phyloP scores from a whole-genome alignment of 1,139 yeast genomes.

The Hansenula sp. region DNA sequence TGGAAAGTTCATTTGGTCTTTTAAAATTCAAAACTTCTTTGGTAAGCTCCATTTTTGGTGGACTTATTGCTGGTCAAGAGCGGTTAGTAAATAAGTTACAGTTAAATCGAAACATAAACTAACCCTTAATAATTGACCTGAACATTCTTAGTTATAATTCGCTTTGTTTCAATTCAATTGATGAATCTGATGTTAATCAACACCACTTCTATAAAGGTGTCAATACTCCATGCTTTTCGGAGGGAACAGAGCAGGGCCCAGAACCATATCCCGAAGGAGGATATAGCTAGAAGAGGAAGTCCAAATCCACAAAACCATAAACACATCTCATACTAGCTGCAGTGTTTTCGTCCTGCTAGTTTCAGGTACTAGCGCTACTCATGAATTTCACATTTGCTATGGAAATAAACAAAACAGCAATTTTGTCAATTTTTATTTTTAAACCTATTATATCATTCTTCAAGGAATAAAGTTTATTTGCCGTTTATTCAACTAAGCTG shows the following conservation, averaged over 20 bases:
- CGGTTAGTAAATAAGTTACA: not conserved
- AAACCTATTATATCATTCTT: too few species aligned
- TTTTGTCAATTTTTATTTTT: not conserved
- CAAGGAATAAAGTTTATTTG: too few species aligned
- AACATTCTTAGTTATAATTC: not conserved
- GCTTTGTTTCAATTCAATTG: not conserved
- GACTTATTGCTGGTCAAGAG: slow-evolving; percentile 6
- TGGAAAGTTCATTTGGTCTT: slow-evolving; percentile 39
- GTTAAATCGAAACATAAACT: not conserved
- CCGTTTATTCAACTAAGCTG: too few species aligned
- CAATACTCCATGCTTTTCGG: not conserved
- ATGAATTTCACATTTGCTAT: not conserved
- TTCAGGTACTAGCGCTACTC: not conserved
- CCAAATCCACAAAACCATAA: not conserved
- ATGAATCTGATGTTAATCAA: too few species aligned
- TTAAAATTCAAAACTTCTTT: slow-evolving; percentile 53
- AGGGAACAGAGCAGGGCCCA: not conserved
- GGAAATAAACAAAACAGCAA: not conserved
- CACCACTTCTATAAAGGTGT: too few species aligned
- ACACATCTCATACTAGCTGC: not conserved
- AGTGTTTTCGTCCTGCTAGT: not conserved
- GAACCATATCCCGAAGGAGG: not conserved
- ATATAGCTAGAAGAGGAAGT: not conserved
- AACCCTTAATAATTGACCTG: not conserved
- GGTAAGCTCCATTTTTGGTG: slow-evolving; percentile 24